Conservation (phyloP, 164 flowering plant species). For the Piper longum region DNA sequence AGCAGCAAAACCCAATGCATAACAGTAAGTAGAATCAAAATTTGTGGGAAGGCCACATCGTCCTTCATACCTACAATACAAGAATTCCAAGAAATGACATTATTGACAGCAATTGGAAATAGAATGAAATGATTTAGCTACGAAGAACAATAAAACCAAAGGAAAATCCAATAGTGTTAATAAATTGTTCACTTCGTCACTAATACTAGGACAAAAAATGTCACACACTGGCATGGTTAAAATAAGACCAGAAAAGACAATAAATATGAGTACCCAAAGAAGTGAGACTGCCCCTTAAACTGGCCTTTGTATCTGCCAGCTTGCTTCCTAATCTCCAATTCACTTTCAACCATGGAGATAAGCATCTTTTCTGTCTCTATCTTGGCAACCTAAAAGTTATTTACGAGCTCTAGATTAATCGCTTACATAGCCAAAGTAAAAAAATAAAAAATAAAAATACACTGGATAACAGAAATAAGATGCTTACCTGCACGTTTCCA, state of each 20-base stretch:
- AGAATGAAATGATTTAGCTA: neutral
- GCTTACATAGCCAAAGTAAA: neutral
- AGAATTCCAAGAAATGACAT: neutral
- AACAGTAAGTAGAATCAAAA: constrained; percentile 85
- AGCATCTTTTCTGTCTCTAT: constrained; percentile 99
- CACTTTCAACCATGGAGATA: constrained; percentile 96
- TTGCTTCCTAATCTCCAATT: constrained; percentile 65
- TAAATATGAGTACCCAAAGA: constrained; percentile 60
- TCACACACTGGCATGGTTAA: neutral
- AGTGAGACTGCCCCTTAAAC: constrained; percentile 95
- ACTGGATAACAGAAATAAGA: neutral
- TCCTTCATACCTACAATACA: constrained; percentile 67
- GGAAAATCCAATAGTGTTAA: too few species aligned
- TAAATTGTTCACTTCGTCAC: constrained; percentile 9
- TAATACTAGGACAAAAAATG: too few species aligned
- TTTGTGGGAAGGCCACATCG: constrained; percentile 97
- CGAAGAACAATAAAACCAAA: neutral
- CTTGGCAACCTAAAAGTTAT: constrained; percentile 63
- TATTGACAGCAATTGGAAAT: neutral
- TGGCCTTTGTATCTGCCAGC: constrained; percentile 43
- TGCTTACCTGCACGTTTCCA: constrained; percentile 89
- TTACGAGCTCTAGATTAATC: neutral
- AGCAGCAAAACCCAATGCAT: constrained; percentile 91
- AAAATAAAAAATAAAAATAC: neutral
- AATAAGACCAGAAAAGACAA: neutral